These are phyloP conservation scores for Penicillium desertorum DNA, from an alignment of 495 filamentous ascomycete species.

Conservation along the genomic window DNA sequence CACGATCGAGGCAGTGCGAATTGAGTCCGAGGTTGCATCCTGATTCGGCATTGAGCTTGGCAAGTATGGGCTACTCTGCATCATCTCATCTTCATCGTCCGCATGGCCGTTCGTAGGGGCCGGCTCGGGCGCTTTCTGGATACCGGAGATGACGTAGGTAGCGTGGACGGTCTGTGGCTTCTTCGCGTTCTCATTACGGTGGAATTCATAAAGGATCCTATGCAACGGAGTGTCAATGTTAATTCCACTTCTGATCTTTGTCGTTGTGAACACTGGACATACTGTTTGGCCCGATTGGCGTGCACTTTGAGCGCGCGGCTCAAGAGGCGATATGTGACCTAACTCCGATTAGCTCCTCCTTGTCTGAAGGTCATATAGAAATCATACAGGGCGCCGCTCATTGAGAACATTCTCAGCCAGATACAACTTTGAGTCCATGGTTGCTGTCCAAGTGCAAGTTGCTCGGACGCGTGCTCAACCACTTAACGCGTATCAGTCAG, in stretches of 20 bases:
- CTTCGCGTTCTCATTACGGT: constrained; percentile 73
- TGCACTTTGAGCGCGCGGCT: constrained; percentile 79
- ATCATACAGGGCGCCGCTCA: constrained; percentile 69
- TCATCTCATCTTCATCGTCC: constrained; percentile 66
- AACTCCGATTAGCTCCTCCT: constrained; percentile 6
- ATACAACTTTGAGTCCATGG: constrained; percentile 62
- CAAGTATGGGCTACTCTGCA: constrained; percentile 68
- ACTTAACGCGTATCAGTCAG: constrained; percentile 55
- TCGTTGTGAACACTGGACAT: constrained; percentile 20
- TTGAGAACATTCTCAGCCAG: constrained; percentile 74
- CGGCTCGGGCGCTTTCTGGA: constrained; percentile 39
- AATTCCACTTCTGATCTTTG: neutral
- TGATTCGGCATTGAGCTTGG: constrained; percentile 58
- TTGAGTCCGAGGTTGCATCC: constrained; percentile 34
- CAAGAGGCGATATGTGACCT: constrained; percentile 85
- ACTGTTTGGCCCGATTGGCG: constrained; percentile 82
- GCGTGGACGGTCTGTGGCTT: constrained; percentile 74
- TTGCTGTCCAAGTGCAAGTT: constrained; percentile 16
- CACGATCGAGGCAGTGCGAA: constrained; percentile 58
- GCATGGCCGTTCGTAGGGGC: constrained; percentile 32
- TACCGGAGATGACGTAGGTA: constrained; percentile 81
- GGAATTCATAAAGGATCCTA: constrained; percentile 91
- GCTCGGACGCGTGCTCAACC: constrained; percentile 41
- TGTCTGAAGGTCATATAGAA: neutral
- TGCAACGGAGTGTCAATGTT: constrained; percentile 1